phyloP scores from a whole-genome alignment of 345 rosid genomes.

The Hibiscus tridactylites region DNA sequence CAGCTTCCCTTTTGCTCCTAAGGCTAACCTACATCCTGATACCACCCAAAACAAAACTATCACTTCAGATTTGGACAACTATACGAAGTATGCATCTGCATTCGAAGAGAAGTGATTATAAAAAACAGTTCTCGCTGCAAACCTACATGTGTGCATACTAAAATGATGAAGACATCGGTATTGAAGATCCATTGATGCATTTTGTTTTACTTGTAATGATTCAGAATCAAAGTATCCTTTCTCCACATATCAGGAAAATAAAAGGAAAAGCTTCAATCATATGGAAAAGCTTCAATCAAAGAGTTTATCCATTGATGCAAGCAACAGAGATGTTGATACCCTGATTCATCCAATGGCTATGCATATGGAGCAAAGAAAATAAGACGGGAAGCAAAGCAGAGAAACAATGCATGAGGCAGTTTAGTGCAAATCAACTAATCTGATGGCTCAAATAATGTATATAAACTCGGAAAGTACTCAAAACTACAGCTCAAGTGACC shows the following conservation, averaged over 20 bases:
- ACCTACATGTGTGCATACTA: too few species aligned
- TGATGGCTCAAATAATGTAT: neutral
- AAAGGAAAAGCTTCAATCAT: too few species aligned
- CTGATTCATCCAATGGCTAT: too few species aligned
- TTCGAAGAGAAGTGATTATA: neutral
- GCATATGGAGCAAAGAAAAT: too few species aligned
- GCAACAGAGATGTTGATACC: too few species aligned
- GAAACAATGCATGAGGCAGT: neutral
- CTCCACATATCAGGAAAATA: too few species aligned
- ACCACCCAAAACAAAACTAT: neutral
- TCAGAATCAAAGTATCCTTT: too few species aligned
- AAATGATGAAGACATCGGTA: too few species aligned
- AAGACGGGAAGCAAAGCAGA: too few species aligned
- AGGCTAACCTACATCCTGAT: conserved; percentile 28
- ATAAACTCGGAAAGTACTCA: neutral
- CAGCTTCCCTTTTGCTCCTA: neutral
- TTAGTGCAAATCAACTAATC: neutral
- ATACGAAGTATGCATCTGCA: neutral
- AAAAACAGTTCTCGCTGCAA: neutral
- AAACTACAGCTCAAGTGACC: neutral
- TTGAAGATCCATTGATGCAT: too few species aligned
- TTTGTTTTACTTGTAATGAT: neutral
- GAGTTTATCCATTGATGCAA: too few species aligned
- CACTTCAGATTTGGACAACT: neutral
- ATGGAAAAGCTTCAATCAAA: too few species aligned